Base-by-base conservation (phyloP, 2,329 filamentous ascomycete genomes). In the Pyricularia sp. region DNA sequence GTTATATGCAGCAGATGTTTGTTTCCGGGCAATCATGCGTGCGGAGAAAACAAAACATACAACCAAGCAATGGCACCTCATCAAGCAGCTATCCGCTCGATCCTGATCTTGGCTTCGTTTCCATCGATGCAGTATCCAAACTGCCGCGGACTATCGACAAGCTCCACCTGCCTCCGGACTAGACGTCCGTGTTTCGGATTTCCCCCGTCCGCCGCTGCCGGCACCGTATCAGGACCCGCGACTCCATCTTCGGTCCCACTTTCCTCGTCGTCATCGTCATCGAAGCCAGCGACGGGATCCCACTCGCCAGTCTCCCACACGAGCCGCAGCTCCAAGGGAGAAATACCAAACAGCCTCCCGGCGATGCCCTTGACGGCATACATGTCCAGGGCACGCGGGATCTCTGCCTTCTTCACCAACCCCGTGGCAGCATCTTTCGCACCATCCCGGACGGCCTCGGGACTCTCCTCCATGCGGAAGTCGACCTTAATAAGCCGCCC, bases 231-330 rank as follows among this genome's bases (percentile, higher is more conserved):
- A 3, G 14, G 14, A 75, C 75, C 61, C 79, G 77, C 26, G 75
- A 72, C 58, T 14, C 78, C 79, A 6, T 83, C 82, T 33, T 85
- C 83, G 7, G 85, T 84, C 33, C 85, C 85, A 64, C 83, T 85
- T 72, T 81, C 83, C 26, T 84, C 84, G 14, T 73, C 75, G 3
- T 87, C 87, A 33, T 85, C 84, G 4, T 86, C 84, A 71, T 88
- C 84, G 72, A 88, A 86, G 70, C 86, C 84, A 10, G 85, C 85
- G 0, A 93, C 88, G 0, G 92, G 92, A 77, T 97, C 93, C 88
- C 91, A 92, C 78, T 97, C 94, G 25, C 92, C 92, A 10, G 93
- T 97, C 80, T 97, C 93, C 91, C 92, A 97, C 0, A 95, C 81
- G 66, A 98, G 78, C 59, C 83, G 84, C 70, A 94, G 80, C 61